Evolutionary conservation across 495 filamentous ascomycete genomes (phyloP).

Genomic region (Podospora didyma): DNA sequence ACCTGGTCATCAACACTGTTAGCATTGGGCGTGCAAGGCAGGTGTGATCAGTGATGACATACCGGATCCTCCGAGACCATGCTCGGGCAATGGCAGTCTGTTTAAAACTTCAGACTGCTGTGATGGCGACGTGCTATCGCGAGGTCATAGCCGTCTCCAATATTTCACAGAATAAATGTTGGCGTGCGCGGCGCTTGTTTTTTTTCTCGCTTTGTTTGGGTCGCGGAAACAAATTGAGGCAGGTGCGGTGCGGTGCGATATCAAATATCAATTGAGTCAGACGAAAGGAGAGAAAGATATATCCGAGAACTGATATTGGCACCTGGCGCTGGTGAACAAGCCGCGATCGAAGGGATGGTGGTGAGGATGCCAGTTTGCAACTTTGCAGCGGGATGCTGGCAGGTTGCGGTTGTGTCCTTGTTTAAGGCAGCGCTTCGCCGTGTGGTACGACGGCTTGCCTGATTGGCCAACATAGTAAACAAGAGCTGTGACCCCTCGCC

Average conservation of each 20-base stretch:
- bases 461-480: constrained; percentile 27
- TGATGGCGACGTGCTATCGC: constrained; percentile 2
- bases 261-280: not conserved
- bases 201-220: not conserved
- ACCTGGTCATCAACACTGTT: constrained; percentile 30
- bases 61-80: constrained; percentile 42
- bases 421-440: constrained; percentile 19
- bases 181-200: not conserved
- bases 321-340: constrained; percentile 1
- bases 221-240: not conserved
- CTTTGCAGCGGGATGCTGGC: not conserved
- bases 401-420: constrained; percentile 17
- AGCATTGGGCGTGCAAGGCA: not conserved
- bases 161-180: not conserved
- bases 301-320: constrained; percentile 16
- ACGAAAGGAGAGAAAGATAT: constrained; percentile 7
- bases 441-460: constrained; percentile 6
- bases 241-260: not conserved
- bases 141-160: constrained; percentile 5
- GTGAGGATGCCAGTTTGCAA: not conserved
- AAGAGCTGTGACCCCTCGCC: constrained; percentile 15
- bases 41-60: constrained; percentile 14
- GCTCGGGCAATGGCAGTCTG: constrained; percentile 9
- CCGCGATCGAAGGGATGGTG: not conserved
- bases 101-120: not conserved